A percentile compares a stretch with the other conserved stretches of the same genome.
These are phyloP conservation scores for Barnettozyma sp. DNA, from an alignment of 805 yeast species.

Conservation along the genomic window DNA sequence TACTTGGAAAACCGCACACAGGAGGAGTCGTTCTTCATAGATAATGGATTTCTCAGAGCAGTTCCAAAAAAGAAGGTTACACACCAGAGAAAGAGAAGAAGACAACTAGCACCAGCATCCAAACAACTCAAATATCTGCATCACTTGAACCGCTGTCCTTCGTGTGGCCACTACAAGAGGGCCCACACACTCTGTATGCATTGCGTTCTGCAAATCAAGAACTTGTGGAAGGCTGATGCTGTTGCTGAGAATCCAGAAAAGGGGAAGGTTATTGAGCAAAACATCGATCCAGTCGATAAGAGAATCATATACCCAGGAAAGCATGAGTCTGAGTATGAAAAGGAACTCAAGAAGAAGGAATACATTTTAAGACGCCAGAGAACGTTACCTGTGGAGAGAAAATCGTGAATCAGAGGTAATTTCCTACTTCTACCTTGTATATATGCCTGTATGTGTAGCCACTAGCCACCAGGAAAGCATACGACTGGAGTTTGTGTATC, in stretches of 20 bases:
- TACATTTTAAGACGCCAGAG: conserved; percentile 50
- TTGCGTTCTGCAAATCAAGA: conserved; percentile 77
- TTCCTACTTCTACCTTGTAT: conserved; percentile 2
- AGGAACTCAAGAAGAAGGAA: conserved; percentile 44
- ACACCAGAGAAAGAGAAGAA: conserved; percentile 75
- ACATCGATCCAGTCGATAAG: conserved; percentile 50
- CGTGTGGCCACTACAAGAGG: conserved; percentile 89
- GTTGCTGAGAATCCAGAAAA: conserved; percentile 24
- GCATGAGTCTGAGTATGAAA: conserved; percentile 38
- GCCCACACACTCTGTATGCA: conserved; percentile 89
- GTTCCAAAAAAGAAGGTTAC: conserved; percentile 94
- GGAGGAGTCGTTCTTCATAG: conserved; percentile 37
- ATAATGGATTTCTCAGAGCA: conserved; percentile 74
- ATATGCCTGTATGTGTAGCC: no score
- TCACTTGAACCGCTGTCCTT: conserved; percentile 84
- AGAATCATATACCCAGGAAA: conserved; percentile 70
- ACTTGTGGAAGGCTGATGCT: conserved; percentile 53
- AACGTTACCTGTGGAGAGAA: conserved; percentile 45
- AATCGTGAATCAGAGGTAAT: conserved; percentile 7
- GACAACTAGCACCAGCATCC: conserved; percentile 74
- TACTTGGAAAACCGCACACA: conserved; percentile 20
- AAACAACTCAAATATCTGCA: conserved; percentile 73
- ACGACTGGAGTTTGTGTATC: no score
- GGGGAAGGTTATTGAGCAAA: conserved; percentile 25
- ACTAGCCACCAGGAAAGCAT: no score